These are phyloP conservation scores for Barnettozyma populi DNA, from an alignment of 805 yeast species.

Conservation along the genomic window DNA sequence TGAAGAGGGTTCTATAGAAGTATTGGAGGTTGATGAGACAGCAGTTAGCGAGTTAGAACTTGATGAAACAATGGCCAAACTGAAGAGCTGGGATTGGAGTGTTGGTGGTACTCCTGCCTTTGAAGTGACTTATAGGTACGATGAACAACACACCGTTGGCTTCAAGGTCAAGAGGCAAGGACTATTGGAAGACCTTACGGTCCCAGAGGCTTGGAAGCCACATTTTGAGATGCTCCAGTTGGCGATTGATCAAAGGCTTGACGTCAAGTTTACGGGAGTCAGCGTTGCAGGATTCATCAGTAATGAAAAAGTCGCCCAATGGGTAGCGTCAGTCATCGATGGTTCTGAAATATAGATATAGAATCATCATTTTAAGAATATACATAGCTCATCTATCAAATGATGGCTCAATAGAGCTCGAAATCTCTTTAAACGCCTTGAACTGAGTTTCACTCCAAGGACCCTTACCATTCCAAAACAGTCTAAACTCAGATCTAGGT, in stretches of 20 bases:
- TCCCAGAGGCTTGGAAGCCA: conserved; percentile 14
- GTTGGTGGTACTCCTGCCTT: conserved; percentile 77
- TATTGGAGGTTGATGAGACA: conserved; percentile 22
- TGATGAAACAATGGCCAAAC: conserved; percentile 37
- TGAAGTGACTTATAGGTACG: conserved; percentile 32
- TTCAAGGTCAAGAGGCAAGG: conserved; percentile 51
- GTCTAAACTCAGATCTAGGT: conserved; percentile 33
- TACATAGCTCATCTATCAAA: conserved; percentile 15
- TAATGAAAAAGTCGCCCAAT: conserved; percentile 39
- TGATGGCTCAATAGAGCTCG: conserved; percentile 56
- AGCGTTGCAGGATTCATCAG: conserved; percentile 39
- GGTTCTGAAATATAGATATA: conserved; percentile 27
- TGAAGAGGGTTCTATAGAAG: conserved; percentile 20
- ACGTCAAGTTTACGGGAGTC: conserved; percentile 36
- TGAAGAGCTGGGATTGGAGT: conserved; percentile 66
- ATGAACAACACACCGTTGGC: conserved; percentile 15
- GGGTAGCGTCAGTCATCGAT: conserved; percentile 42
- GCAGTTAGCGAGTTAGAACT: conserved; percentile 16
- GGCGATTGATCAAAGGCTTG: conserved; percentile 25
- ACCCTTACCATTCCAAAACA: conserved; percentile 39
- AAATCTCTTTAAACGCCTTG: conserved; percentile 45
- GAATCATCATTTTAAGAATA: background rate
- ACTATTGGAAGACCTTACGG: conserved; percentile 22
- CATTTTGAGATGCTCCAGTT: conserved; percentile 32
- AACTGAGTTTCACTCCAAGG: conserved; percentile 31